Base-by-base conservation (phyloP, 2,329 filamentous ascomycete genomes). In the Xylariomycetidae sp. region DNA sequence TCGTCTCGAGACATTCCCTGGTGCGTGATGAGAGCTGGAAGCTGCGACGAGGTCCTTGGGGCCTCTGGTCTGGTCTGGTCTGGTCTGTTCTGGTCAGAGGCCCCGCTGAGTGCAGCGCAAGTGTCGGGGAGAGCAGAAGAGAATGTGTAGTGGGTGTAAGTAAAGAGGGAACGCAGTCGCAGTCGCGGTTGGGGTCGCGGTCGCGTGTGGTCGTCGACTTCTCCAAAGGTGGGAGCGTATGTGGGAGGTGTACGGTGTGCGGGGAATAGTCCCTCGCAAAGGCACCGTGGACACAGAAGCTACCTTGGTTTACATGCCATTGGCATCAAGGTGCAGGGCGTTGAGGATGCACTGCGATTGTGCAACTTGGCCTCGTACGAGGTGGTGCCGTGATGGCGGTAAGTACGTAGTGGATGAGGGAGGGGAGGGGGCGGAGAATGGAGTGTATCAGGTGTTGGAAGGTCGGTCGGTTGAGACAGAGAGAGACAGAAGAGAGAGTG, bases 251-350 rank as follows among this genome's bases (percentile, higher is more conserved):
- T 66, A 58, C 67, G 67, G 68, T 67, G 67, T 73, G 71, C 71
- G 72, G 72, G 71, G 67, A 70, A 68, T 52, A 59, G 60, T 71
- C 69, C 70, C 71, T 69, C 69, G 66, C 70, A 66, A 71, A 68
- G 71, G 70, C 67, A 69, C 70, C 69, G 67, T 67, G 62, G 58
- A 63, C 61, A 62, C 61, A 54, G 49, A 49, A 58, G 48, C 66
- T 76, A 77, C 58, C 67, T 65, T 61, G 68, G 68, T 63, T 68
- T 62, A 59, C 66, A 63, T 69, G 67, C 68, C 74, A 78, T 78
- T 72, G 69, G 66, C 70, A 49, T 54, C 54, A n/a, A n/a, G n/a
- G n/a, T n/a, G n/a, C n/a, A n/a, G n/a, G n/a, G n/a, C n/a, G n/a
- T n/a, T n/a, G n/a, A n/a, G n/a, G n/a, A n/a, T n/a, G n/a, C n/a